Evolutionary conservation across 768 basidiomycete genomes (phyloP).

Genomic region (Inosperma sp.): DNA sequence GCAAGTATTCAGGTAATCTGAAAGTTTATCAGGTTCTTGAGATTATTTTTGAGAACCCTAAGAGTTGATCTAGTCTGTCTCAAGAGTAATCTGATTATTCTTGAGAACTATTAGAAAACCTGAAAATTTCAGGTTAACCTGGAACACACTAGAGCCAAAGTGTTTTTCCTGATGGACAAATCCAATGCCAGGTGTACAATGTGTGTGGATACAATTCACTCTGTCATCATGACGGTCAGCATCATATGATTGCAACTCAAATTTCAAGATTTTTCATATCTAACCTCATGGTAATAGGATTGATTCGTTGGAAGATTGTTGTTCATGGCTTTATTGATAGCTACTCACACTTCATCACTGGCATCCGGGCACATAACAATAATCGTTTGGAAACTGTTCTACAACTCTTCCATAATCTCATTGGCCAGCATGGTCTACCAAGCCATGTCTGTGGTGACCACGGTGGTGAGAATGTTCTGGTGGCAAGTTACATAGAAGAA

Average conservation of each 20-base stretch:
- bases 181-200: conserved; percentile 26
- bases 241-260: conserved; percentile 8
- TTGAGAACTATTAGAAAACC: too few relatives aligned
- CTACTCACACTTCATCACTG: conserved; percentile 32
- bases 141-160: too few relatives aligned
- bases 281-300: conserved; percentile 17
- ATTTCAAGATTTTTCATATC: neutral
- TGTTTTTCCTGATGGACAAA: too few relatives aligned
- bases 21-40: too few relatives aligned
- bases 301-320: conserved; percentile 35
- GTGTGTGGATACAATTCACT: conserved; percentile 36
- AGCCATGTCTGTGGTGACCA: conserved; percentile 31
- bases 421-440: conserved; percentile 27
- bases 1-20: too few relatives aligned
- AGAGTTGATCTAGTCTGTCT: too few relatives aligned
- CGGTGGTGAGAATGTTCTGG: conserved; percentile 31
- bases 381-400: conserved; percentile 38
- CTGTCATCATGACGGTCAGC: conserved; percentile 19
- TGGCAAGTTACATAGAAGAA: conserved; percentile 29
- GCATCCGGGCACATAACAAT: conserved; percentile 35
- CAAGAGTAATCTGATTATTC: too few relatives aligned
- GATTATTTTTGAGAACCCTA: too few relatives aligned
- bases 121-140: too few relatives aligned
- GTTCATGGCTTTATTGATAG: conserved; percentile 43
- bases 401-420: conserved; percentile 27